A percentile compares a stretch with the other conserved stretches of the same genome.
These are phyloP conservation scores for Cryptococcus sp. DNA, from an alignment of 1,284 basidiomycete species.

Conservation along the genomic window DNA sequence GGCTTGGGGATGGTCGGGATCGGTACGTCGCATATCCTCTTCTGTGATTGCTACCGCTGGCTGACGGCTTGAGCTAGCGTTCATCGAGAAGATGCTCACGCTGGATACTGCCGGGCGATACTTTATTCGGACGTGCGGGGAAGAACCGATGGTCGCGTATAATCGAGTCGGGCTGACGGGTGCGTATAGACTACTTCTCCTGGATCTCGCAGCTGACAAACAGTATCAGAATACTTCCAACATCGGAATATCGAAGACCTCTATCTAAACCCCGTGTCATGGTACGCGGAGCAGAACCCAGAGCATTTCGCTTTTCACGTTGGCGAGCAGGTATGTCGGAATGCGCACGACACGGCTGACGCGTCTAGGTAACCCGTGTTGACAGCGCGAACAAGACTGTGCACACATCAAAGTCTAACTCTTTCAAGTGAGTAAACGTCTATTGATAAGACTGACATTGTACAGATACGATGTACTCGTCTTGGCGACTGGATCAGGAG, in stretches of 20 bases:
- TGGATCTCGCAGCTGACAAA: not conserved
- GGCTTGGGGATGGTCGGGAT: slow-evolving; percentile 72
- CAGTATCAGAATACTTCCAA: slow-evolving; percentile 60
- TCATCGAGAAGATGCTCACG: slow-evolving; percentile 67
- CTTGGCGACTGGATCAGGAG: slow-evolving; percentile 71
- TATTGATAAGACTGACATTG: not conserved
- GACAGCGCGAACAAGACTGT: slow-evolving; percentile 57
- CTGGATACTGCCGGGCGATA: slow-evolving; percentile 60
- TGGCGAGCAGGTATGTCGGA: slow-evolving; percentile 58
- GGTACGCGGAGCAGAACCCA: slow-evolving; percentile 63
- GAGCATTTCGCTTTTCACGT: slow-evolving; percentile 60
- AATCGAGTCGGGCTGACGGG: slow-evolving; percentile 62
- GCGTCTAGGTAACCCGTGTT: slow-evolving; percentile 40
- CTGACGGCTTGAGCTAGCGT: slow-evolving; percentile 53
- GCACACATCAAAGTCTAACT: slow-evolving; percentile 57
- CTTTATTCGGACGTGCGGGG: slow-evolving; percentile 64
- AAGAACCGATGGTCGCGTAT: slow-evolving; percentile 56
- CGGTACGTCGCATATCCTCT: slow-evolving; percentile 49
- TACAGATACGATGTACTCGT: slow-evolving; percentile 63
- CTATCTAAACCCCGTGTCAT: slow-evolving; percentile 61
- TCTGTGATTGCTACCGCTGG: slow-evolving; percentile 5
- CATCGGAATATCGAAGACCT: slow-evolving; percentile 66
- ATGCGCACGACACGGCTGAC: not conserved
- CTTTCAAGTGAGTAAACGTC: slow-evolving; percentile 43
- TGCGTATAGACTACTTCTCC: not conserved